Evolutionary conservation across 2,329 filamentous ascomycete species (phyloP).

Genomic region (Penicillium sp.): DNA sequence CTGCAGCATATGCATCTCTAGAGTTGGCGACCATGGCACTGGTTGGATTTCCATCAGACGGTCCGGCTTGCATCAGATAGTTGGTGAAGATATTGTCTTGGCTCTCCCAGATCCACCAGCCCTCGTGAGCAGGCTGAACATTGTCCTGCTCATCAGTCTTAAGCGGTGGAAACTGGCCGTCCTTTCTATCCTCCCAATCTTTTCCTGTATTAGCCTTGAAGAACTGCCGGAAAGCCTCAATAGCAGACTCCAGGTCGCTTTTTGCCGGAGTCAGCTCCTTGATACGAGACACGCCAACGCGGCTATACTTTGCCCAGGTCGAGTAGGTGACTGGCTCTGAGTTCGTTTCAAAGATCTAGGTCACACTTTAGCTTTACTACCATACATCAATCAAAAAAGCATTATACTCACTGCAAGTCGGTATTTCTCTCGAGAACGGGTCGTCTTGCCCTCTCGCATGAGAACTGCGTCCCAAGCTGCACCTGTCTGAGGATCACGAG

Average conservation of each 20-base stretch:
- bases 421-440: conserved; percentile 60
- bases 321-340: conserved; percentile 62
- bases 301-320: conserved; percentile 55
- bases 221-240: conserved; percentile 56
- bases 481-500: conserved; percentile 58
- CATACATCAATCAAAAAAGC: not conserved
- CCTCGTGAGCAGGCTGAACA: conserved; percentile 28
- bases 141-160: conserved; percentile 30
- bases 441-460: conserved; percentile 53
- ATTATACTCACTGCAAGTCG: conserved; percentile 57
- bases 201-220: conserved; percentile 62
- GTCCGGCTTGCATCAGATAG: conserved; percentile 19
- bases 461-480: conserved; percentile 68
- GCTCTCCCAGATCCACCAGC: conserved; percentile 36
- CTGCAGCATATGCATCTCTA: not conserved
- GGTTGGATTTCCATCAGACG: not conserved
- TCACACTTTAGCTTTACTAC: conserved; percentile 9
- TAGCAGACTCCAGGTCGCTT: conserved; percentile 44
- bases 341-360: conserved; percentile 69
- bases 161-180: conserved; percentile 18
- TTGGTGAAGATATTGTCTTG: conserved; percentile 24
- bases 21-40: not conserved
- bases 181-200: conserved; percentile 56
- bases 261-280: conserved; percentile 38
- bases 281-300: conserved; percentile 31